Conservation (phyloP, 2,329 filamentous ascomycete genomes). For the Aspergillus unguis region DNA sequence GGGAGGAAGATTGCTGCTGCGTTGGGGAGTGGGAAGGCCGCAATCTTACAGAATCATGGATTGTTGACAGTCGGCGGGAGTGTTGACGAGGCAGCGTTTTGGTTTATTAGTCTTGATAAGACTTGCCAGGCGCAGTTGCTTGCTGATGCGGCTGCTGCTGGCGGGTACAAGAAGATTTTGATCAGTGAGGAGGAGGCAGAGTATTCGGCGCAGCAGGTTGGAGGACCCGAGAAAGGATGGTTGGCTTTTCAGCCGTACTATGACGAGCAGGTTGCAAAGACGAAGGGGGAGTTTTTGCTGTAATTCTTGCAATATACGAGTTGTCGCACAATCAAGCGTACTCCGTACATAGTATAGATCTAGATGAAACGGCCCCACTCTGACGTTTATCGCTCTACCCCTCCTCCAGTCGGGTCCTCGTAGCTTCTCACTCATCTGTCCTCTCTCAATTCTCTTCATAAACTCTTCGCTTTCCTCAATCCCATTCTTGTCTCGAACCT, state of each 20-base stretch:
- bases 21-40: constrained; percentile 59
- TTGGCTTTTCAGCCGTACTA: constrained; percentile 16
- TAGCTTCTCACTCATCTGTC: not conserved
- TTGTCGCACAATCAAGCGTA: not conserved
- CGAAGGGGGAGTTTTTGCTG: constrained; percentile 7
- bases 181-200: constrained; percentile 55
- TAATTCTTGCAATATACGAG: not conserved
- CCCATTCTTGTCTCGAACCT: not conserved
- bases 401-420: not conserved
- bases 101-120: constrained; percentile 66
- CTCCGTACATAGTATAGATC: not conserved
- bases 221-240: constrained; percentile 14
- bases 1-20: constrained; percentile 62
- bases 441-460: not conserved
- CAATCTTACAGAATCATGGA: constrained; percentile 69
- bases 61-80: constrained; percentile 67
- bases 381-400: not conserved
- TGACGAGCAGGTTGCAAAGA: constrained; percentile 13
- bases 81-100: constrained; percentile 70
- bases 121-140: constrained; percentile 66
- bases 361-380: constrained; percentile 2
- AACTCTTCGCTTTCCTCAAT: not conserved
- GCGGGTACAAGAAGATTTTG: constrained; percentile 49
- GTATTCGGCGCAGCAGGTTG: constrained; percentile 10
- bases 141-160: constrained; percentile 63